These are phyloP conservation scores for Chloropicon primus DNA, from an alignment of 139 green algal species.

Conservation along the genomic window DNA sequence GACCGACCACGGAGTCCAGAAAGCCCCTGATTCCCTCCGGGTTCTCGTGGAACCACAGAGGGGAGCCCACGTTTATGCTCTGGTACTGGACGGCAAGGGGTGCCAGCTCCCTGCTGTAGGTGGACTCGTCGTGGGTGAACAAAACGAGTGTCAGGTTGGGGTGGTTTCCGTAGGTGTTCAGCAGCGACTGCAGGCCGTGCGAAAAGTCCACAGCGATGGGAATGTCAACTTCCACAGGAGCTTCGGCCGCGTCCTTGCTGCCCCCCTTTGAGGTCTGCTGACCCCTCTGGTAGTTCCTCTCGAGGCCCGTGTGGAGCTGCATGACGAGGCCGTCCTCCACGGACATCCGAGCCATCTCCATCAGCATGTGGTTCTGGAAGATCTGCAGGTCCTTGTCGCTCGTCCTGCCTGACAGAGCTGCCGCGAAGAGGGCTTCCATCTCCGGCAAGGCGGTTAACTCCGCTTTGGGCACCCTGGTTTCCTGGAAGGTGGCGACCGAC, in stretches of 20 bases:
- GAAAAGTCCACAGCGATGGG: not conserved
- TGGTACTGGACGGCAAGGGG: not conserved
- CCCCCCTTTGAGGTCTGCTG: not conserved
- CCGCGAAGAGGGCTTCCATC: not conserved
- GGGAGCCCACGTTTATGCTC: not conserved
- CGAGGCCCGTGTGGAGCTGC: not conserved
- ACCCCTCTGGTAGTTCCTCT: not conserved
- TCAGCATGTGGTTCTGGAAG: not conserved
- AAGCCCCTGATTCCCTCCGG: not conserved
- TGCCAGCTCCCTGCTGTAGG: not conserved
- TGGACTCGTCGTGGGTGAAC: not conserved
- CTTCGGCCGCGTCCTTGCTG: not conserved
- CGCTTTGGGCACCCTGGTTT: not conserved
- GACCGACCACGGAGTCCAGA: not conserved
- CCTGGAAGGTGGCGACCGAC: not conserved
- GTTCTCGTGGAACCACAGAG: not conserved
- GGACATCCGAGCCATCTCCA: not conserved
- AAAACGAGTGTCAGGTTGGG: not conserved
- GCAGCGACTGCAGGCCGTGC: not conserved
- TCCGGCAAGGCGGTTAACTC: not conserved
- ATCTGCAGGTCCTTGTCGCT: not conserved
- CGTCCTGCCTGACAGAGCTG: not conserved
- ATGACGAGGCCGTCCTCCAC: not conserved
- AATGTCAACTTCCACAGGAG: not conserved
- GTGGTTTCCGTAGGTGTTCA: not conserved